Evolutionary conservation across 192 early-diverging fungal species (phyloP), one percentile per base, ranked within the genome.

Genomic region (Gonapodya sp.): DNA sequence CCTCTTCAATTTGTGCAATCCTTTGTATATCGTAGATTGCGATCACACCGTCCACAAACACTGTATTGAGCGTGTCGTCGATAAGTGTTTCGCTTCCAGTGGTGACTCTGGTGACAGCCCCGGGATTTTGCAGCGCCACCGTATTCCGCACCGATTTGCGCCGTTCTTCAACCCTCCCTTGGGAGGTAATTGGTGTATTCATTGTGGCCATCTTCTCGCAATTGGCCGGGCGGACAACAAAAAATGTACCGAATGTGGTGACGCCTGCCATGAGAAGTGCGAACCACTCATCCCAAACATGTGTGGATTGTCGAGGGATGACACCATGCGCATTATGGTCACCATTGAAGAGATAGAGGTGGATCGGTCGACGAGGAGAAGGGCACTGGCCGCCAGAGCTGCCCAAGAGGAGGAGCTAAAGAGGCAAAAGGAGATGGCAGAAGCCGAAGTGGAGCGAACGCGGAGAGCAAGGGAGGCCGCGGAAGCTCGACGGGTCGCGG

Each of bases 91-190:
- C 46, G 46, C 46, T 35, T 91, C 93, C 14, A 92, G 88, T 73
- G 83, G 87, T 0, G 89, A 91, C 81, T 83, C 86, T 0, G 92
- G 93, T 36, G 82, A 82, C 73, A 36, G 36, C n/a, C 46, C 46
- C 46, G 46, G 8, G 8, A 64, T 64, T 24, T 64, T 64, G 46
- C 46, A 64, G 24, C 46, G 46, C 18, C 97, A 99, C 85, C 89
- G 93, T 35, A 99, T 99, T 84, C 97, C 96, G 31, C 97, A 99
- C 90, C 92, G 97, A 73, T 98, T 96, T 83, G 95, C 96, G 82
- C 87, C 88, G 14, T 87, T 93, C 31, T 92, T 92, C 37, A 95
- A 93, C 79, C 46, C 46, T 64, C 46, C 46, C 46, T 88, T 96
- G 78, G 92, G 91, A 30, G 93, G 94, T 36, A 92, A 92, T 85